These are phyloP conservation scores for Sanghuangporus sanghuang DNA, from an alignment of 1,284 basidiomycete species.

Conservation along the genomic window DNA sequence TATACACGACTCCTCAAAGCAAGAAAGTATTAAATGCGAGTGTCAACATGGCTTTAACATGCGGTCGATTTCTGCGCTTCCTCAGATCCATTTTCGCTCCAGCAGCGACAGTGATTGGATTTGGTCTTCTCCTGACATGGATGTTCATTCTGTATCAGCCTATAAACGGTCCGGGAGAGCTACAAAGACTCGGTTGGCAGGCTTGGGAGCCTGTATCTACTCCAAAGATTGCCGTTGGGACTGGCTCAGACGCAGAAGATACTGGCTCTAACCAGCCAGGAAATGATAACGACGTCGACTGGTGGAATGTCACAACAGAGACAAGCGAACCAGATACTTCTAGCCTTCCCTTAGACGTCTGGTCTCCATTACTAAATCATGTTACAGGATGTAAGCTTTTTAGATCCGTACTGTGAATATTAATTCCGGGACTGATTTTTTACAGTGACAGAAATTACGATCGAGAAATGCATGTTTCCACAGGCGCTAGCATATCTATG, in stretches of 20 bases:
- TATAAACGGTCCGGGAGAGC: conserved; percentile 60
- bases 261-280: not conserved
- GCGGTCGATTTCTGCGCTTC: conserved; percentile 35
- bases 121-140: conserved; percentile 68
- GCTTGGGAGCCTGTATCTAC: conserved; percentile 67
- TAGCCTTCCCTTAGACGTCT: conserved; percentile 76
- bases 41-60: conserved; percentile 3
- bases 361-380: conserved; percentile 77
- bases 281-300: conserved; percentile 43
- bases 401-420: not conserved
- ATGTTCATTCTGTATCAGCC: conserved; percentile 76
- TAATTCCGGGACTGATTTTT: conserved; percentile 17
- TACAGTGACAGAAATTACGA: conserved; percentile 73
- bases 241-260: conserved; percentile 14
- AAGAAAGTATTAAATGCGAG: not conserved
- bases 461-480: conserved; percentile 67
- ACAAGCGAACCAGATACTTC: conserved; percentile 43
- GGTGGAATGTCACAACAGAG: conserved; percentile 60
- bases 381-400: conserved; percentile 69
- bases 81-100: conserved; percentile 49
- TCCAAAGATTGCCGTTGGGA: not conserved
- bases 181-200: conserved; percentile 84
- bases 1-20: too few relatives aligned
- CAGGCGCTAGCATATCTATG: conserved; percentile 60
- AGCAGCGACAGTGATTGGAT: conserved; percentile 53